Base-by-base conservation (phyloP, 352 stramenopile genomes). In the Phytophthora pinifolia region DNA sequence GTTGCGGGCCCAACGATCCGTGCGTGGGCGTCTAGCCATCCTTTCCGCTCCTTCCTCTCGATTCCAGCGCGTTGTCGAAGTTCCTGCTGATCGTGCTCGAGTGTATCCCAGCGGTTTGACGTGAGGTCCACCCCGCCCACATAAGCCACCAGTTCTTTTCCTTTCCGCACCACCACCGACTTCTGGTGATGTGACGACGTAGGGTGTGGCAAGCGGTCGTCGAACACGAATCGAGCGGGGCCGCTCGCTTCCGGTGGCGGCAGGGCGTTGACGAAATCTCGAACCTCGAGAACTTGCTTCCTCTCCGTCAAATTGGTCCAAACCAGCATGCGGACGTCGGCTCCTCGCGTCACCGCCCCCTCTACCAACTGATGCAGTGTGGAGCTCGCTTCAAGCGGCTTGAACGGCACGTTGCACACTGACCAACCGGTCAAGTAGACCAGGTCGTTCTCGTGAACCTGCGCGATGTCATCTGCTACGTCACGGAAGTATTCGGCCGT, bases 171-270 rank as follows among this genome's bases (percentile, higher is more conserved):
- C 1, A 81, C 44, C n/a, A 86, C 46, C 4, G 72, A 76, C 36
- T 86, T 86, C 51, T 86, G 76, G 45, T 86, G 76, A 13, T 84
- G 72, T 10, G 76, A 76, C 9, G 69, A 76, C 25, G 72, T 79
- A 0, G 46, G 9, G 33, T 76, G 59, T 13, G 76, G 73, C 45
- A 84, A 30, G 10, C 76, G 73, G 30, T 86, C 67, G 46, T 86
- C 76, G 12, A 75, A 83, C n/a, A 84, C 42, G 39, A 71, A 79
- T 3, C 63, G 56, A 17, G 57, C 58, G 2, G 46, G 46, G 0
- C 63, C 70, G 3, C 42, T 46, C 25, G 67, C 42, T 15, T 54
- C 34, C 15, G 57, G 48, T 0, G 31, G 34, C n/a, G 64, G 54
- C 29, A 68, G 32, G 0, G 51, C 54, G 38, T 84, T 87, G 35